Conservation (phyloP, 2,329 filamentous ascomycete genomes). For the Biscogniauxia sp. region DNA sequence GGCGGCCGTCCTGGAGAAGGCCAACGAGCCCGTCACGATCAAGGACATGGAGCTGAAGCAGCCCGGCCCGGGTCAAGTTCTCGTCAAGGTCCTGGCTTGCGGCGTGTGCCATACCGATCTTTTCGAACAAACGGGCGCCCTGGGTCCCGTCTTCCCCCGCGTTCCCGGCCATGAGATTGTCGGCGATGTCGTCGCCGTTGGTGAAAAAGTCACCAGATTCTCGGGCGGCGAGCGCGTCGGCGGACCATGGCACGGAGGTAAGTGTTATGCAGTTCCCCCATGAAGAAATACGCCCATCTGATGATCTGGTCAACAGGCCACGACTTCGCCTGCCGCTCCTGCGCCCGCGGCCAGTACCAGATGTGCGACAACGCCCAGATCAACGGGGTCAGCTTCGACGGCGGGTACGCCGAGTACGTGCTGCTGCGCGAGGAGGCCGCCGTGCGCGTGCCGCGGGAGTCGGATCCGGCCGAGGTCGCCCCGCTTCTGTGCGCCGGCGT, state of each 20-base stretch:
- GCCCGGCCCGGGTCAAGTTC: conserved; percentile 57
- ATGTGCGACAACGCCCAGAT: conserved; percentile 62
- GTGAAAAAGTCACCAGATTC: conserved; percentile 55
- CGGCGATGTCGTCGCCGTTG: conserved; percentile 62
- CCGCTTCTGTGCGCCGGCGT: conserved; percentile 64
- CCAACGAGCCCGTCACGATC: conserved; percentile 52
- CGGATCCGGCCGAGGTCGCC: conserved; percentile 53
- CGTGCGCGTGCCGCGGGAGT: conserved; percentile 51
- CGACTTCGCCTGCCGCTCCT: conserved; percentile 59
- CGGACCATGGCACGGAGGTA: conserved; percentile 64
- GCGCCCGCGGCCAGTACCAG: conserved; percentile 63
- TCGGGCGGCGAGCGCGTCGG: conserved; percentile 66
- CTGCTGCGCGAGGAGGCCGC: conserved; percentile 59
- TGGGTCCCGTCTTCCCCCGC: conserved; percentile 58
- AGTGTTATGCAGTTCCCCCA: no score
- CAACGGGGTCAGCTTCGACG: conserved; percentile 65
- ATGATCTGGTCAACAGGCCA: conserved; percentile 51
- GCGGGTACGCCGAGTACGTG: conserved; percentile 67
- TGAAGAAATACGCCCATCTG: no score
- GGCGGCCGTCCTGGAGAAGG: conserved; percentile 58
- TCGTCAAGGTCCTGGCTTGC: conserved; percentile 70
- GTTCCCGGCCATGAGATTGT: conserved; percentile 71
- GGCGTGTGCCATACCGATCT: conserved; percentile 69
- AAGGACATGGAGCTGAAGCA: conserved; percentile 57
- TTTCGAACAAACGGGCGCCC: conserved; percentile 43